Conservation (phyloP, 225 moss, liverwort and hornwort genomes). For the Anthoceros angustus region DNA sequence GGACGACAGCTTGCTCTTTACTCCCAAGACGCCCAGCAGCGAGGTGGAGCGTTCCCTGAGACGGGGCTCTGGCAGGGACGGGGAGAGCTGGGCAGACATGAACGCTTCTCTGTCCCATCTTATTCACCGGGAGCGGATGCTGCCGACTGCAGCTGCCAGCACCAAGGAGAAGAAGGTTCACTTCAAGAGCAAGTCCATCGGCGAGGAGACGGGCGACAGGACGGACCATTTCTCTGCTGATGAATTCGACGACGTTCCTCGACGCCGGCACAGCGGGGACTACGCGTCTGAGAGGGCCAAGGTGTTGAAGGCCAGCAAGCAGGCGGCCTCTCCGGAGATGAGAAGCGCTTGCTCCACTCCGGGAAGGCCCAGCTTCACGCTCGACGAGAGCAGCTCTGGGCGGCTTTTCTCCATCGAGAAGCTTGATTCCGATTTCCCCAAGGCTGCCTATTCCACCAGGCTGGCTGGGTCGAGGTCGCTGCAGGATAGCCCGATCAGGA, state of each 20-base stretch:
- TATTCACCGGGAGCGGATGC: neutral
- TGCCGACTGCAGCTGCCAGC: neutral
- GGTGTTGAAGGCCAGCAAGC: neutral
- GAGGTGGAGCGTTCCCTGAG: neutral
- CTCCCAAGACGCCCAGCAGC: neutral
- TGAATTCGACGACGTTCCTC: neutral
- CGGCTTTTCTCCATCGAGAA: conserved; percentile 2
- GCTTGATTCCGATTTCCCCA: neutral
- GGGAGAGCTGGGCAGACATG: neutral
- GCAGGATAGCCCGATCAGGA: neutral
- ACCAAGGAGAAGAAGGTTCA: neutral
- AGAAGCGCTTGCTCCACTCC: neutral
- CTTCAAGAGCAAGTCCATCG: neutral
- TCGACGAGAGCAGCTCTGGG: neutral
- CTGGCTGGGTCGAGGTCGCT: neutral
- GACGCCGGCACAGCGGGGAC: neutral
- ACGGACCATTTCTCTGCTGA: neutral
- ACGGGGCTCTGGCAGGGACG: neutral
- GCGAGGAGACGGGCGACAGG: neutral
- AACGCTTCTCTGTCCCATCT: neutral
- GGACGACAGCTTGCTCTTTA: neutral
- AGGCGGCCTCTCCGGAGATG: neutral
- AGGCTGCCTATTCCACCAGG: neutral
- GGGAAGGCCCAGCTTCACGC: neutral
- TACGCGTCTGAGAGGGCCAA: neutral